Evolutionary conservation across 139 green algal species (phyloP), one percentile per base, ranked within the genome.

Genomic region (Chlamydomonas applanata): DNA sequence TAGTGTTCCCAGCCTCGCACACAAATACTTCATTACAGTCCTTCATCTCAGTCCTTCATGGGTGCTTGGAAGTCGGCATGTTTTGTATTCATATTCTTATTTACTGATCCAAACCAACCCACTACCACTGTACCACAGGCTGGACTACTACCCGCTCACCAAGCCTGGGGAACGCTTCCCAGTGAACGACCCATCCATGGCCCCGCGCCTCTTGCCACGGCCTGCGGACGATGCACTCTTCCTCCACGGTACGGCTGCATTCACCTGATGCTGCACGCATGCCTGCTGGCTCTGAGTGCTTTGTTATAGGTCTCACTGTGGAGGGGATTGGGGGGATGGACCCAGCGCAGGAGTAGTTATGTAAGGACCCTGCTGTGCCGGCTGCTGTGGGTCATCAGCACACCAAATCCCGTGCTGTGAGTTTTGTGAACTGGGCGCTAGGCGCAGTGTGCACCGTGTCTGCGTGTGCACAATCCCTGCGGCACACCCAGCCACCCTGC

Each of bases 141-240:
- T 98, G 40, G 80, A 92, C 3, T 98, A 97, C 80, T 98, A 97
- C 87, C 93, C 93, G 0, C 89, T 98, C 11, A 53, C 74, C 0
- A 46, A 71, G 11, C 75, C 75, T 0, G 75, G 95, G 3, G 95
- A 98, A 85, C 85, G 95, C 17, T 97, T 98, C 72, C 94, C 94
- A 0, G 77, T 97, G 1, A 87, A 89, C 44, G 95, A 98, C 73
- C 86, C 91, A 5, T 25, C 85, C 13, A 56, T 93, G 66, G 59
- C 77, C 46, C 88, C 91, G 1, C 75, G 77, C 7, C 52, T 97
- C 62, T 44, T 74, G 36, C 94, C 93, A 0, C 76, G 89, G 20
- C 93, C 93, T 1, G 78, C 73, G 1, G 80, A 89, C 36, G 90
- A 95, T 70, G 89, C 79, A 0, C 0, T 83, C 4, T 96, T 96